phyloP scores from a whole-genome alignment of 1,139 yeast species.

The Hansenula anomala region DNA sequence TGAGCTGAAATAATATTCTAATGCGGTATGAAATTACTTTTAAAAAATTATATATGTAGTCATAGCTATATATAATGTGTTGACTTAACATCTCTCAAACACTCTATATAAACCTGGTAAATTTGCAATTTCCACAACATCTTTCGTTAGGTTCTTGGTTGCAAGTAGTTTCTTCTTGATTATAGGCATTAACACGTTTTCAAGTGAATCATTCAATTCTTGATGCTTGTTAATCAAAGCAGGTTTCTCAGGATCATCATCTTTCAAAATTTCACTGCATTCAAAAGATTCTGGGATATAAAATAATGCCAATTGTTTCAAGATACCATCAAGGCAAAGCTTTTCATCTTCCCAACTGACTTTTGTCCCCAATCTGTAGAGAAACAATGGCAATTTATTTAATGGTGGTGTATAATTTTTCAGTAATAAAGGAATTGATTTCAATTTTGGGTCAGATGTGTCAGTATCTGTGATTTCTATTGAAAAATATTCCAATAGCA shows the following conservation, averaged over 20 bases:
- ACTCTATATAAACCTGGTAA: conserved; percentile 87
- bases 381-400: conserved; percentile 60
- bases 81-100: conserved; percentile 81
- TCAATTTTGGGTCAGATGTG: conserved; percentile 31
- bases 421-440: conserved; percentile 62
- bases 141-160: conserved; percentile 43
- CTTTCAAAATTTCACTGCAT: conserved; percentile 19
- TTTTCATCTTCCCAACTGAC: conserved; percentile 67
- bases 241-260: conserved; percentile 18
- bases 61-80: too few relatives aligned
- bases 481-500: conserved; percentile 78
- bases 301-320: conserved; percentile 65
- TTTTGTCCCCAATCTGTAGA: conserved; percentile 53
- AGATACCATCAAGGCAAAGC: conserved; percentile 58
- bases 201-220: conserved; percentile 36
- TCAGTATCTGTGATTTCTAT: conserved; percentile 35
- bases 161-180: conserved; percentile 64
- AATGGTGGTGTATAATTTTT: conserved; percentile 59
- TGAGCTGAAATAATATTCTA: too few relatives aligned
- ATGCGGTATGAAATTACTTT: too few relatives aligned
- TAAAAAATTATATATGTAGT: too few relatives aligned
- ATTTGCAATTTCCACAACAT: conserved; percentile 81
- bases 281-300: conserved; percentile 61
- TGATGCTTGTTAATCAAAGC: conserved; percentile 16
- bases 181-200: conserved; percentile 60